A percentile compares a stretch with the other conserved stretches of the same genome.
These are phyloP conservation scores for Bassia scoparia DNA, from an alignment of 148 eudicot genomes.

Conservation along the genomic window DNA sequence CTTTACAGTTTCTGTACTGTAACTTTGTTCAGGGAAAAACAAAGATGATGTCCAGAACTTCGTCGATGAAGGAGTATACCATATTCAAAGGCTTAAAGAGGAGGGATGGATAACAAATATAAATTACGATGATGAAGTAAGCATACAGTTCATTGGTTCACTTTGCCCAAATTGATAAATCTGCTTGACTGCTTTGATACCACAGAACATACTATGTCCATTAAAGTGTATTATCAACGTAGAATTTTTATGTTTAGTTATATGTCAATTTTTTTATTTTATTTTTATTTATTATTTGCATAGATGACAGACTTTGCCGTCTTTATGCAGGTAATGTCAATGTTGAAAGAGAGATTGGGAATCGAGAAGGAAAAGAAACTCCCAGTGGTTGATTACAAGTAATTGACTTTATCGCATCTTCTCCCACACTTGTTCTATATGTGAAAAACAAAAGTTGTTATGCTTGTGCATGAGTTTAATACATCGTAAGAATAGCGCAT, in stretches of 20 bases:
- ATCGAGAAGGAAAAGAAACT: constrained; percentile 53
- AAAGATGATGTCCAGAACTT: constrained; percentile 75
- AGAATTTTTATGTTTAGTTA: background rate
- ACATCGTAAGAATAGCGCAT: too few species aligned
- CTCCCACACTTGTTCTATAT: background rate
- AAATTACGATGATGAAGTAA: constrained; percentile 90
- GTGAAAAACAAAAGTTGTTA: background rate
- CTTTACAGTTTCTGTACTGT: constrained; percentile 30
- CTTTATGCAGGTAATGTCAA: constrained; percentile 53
- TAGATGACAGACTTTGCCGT: background rate
- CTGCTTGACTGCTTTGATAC: background rate
- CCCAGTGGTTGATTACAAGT: constrained; percentile 76
- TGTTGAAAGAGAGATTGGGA: constrained; percentile 59
- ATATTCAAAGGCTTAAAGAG: constrained; percentile 74
- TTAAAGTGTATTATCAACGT: background rate
- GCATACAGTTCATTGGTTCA: background rate
- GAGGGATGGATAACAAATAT: constrained; percentile 91
- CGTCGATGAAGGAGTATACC: constrained; percentile 78
- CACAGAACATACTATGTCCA: background rate
- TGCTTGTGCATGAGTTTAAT: too few species aligned
- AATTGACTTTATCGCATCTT: background rate
- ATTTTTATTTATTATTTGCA: too few species aligned
- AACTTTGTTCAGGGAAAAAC: constrained; percentile 59
- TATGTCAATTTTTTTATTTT: background rate
- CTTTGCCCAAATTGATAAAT: background rate